Evolutionary conservation across 164 flowering plant genomes (phyloP).

Genomic region (Saururus chinensis): DNA sequence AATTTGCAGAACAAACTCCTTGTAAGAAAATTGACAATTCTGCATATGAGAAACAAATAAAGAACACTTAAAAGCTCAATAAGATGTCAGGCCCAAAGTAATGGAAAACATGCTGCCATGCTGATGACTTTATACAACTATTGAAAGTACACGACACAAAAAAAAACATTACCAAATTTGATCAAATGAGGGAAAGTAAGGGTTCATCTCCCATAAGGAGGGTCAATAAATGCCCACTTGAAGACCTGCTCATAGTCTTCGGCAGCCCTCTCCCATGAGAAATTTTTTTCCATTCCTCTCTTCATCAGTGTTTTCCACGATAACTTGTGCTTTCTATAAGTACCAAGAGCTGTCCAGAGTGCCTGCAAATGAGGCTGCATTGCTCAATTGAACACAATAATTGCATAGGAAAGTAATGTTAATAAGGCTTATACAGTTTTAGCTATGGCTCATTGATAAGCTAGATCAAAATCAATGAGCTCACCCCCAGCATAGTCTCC

Average conservation of each 20-base stretch:
- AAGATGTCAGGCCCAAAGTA: no score
- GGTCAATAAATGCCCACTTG: constrained; percentile 69
- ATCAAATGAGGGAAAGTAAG: no score
- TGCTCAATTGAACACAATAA: no score
- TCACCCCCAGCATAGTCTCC: constrained; percentile 75
- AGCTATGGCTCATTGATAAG: neutral
- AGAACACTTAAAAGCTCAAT: no score
- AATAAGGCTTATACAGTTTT: neutral
- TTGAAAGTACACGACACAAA: no score
- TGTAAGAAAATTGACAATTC: no score
- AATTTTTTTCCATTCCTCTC: constrained; percentile 73
- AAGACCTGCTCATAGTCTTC: constrained; percentile 71
- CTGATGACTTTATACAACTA: no score
- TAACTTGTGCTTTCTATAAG: constrained; percentile 59
- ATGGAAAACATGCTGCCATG: no score
- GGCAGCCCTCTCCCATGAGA: constrained; percentile 87
- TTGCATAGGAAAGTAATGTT: neutral
- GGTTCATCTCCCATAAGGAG: constrained; percentile 32
- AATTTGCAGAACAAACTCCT: no score
- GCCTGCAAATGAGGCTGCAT: constrained; percentile 35
- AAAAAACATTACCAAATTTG: no score
- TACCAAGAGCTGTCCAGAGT: constrained; percentile 38
- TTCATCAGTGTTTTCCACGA: constrained; percentile 89
- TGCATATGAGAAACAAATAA: no score
- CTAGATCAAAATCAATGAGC: constrained; percentile 12